Conservation (phyloP, 2,329 filamentous ascomycete genomes). For the Mollisiaceae sp. region DNA sequence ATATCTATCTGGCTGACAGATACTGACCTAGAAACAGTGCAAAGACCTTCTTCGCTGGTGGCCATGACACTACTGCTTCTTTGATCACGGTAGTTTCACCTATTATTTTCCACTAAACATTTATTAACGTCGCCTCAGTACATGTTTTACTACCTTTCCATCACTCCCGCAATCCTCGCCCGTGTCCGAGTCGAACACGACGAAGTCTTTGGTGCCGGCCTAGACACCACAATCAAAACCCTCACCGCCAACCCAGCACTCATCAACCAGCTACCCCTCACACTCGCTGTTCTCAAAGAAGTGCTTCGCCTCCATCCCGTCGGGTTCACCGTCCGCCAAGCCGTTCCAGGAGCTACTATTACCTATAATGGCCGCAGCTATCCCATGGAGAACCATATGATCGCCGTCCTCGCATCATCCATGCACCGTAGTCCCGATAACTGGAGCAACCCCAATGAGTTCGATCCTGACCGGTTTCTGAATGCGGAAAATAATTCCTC, state of each 20-base stretch:
- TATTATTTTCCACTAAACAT: not conserved
- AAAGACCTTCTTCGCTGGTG: conserved; percentile 29
- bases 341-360: conserved; percentile 14
- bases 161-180: conserved; percentile 22
- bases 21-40: conserved; percentile 14
- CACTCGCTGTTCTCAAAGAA: conserved; percentile 27
- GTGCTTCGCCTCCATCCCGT: conserved; percentile 28
- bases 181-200: conserved; percentile 26
- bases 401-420: conserved; percentile 16
- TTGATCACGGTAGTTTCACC: conserved; percentile 20
- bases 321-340: conserved; percentile 23
- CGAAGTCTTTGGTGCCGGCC: conserved; percentile 15
- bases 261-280: conserved; percentile 28
- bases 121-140: conserved; percentile 11
- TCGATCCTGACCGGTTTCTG: conserved; percentile 55
- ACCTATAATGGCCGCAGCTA: conserved; percentile 25
- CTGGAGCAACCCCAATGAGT: conserved; percentile 45
- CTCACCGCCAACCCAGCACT: conserved; percentile 22
- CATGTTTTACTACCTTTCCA: conserved; percentile 27
- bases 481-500: conserved; percentile 39
- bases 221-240: conserved; percentile 11
- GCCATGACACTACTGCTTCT: conserved; percentile 31
- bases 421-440: conserved; percentile 50
- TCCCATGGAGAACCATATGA: conserved; percentile 22
- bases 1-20: not conserved